Evolutionary conservation across 306 rosid species (phyloP).

Genomic region (Casuarina glauca): DNA sequence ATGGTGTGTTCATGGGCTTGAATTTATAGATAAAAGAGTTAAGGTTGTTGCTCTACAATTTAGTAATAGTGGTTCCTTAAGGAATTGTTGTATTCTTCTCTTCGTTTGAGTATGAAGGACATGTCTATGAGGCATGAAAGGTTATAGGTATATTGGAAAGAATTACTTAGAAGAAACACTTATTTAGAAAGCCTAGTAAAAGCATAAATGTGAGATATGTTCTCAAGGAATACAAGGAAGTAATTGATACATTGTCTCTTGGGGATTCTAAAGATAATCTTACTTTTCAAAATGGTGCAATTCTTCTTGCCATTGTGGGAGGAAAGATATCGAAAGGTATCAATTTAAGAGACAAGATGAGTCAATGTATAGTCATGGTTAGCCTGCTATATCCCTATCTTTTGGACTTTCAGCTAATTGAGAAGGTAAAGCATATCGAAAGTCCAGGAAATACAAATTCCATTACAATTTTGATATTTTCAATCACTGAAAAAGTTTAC

Average conservation of each 20-base stretch:
- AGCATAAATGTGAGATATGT: slow-evolving; percentile 74
- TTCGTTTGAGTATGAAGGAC: too few species aligned
- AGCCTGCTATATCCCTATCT: slow-evolving; percentile 92
- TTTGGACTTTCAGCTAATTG: slow-evolving; percentile 40
- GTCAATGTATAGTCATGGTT: slow-evolving; percentile 87
- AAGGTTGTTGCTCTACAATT: slow-evolving; percentile 76
- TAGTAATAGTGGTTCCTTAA: slow-evolving; percentile 72
- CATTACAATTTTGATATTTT: too few species aligned
- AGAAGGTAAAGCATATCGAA: too few species aligned
- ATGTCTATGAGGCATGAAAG: too few species aligned
- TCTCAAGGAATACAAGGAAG: slow-evolving; percentile 59
- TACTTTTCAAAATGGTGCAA: too few species aligned
- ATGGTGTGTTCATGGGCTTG: slow-evolving; percentile 26
- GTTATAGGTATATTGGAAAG: too few species aligned
- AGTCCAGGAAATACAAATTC: too few species aligned
- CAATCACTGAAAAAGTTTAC: too few species aligned
- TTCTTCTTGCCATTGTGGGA: too few species aligned
- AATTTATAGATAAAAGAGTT: slow-evolving; percentile 69
- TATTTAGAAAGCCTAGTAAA: slow-evolving; percentile 89
- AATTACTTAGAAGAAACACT: slow-evolving; percentile 39
- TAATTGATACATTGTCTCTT: too few species aligned
- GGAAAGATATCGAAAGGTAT: slow-evolving; percentile 60
- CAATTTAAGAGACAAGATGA: slow-evolving; percentile 97
- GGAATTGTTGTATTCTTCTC: slow-evolving; percentile 53
- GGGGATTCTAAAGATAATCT: too few species aligned